Conservation (phyloP, 805 yeast genomes). For the Schwanniomyces occidentalis region DNA sequence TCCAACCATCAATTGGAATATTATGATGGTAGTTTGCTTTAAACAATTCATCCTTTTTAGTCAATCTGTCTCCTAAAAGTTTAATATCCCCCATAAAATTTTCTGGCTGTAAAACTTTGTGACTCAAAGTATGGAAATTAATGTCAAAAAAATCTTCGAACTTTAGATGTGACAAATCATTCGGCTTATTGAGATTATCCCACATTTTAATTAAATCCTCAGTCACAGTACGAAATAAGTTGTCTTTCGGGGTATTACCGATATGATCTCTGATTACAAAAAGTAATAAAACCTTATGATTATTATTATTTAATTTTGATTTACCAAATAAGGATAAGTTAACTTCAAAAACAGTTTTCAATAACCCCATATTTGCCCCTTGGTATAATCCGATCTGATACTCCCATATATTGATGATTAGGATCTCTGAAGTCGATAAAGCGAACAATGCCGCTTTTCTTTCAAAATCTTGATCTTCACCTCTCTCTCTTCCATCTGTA, state of each 20-base stretch:
- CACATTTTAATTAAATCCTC: slow-evolving; percentile 78
- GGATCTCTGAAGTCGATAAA: slow-evolving; percentile 82
- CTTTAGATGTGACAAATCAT: slow-evolving; percentile 51
- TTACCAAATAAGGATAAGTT: slow-evolving; percentile 82
- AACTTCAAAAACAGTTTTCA: slow-evolving; percentile 96
- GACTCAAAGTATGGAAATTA: slow-evolving; percentile 78
- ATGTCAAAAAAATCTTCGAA: slow-evolving; percentile 83
- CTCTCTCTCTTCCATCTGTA: slow-evolving; percentile 96
- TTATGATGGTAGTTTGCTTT: slow-evolving; percentile 73
- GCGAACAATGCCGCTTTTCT: slow-evolving; percentile 96
- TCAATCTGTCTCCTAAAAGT: slow-evolving; percentile 63
- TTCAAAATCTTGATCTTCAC: slow-evolving; percentile 98
- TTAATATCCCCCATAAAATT: slow-evolving; percentile 63
- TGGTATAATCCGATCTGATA: slow-evolving; percentile 95
- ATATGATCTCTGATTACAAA: slow-evolving; percentile 93
- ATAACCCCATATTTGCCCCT: slow-evolving; percentile 94
- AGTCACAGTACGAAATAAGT: slow-evolving; percentile 65
- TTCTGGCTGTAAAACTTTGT: slow-evolving; percentile 79
- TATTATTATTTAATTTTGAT: slow-evolving; percentile 33
- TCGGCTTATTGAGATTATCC: slow-evolving; percentile 75
- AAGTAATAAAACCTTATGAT: slow-evolving; percentile 65
- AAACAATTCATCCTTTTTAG: slow-evolving; percentile 48
- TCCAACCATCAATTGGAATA: slow-evolving; percentile 96
- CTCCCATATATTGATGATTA: slow-evolving; percentile 95
- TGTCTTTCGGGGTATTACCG: slow-evolving; percentile 79